Evolutionary conservation across 202 grass and related monocot species (phyloP), one percentile per base, ranked within the genome.

Genomic region (Setaria viridis): DNA sequence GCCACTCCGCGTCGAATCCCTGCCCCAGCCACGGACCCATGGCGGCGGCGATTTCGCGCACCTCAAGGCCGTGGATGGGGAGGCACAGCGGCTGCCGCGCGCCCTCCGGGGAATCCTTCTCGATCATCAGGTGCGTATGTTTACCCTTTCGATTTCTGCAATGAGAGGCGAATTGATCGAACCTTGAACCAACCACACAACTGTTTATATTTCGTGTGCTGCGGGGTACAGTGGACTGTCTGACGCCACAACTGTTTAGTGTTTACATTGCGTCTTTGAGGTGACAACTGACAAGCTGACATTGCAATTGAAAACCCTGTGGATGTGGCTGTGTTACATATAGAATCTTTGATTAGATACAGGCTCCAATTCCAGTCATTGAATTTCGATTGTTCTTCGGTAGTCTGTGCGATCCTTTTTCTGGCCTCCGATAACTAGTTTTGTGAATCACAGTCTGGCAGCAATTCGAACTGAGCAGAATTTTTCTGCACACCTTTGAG

Each of bases 121-220:
- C 11, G 59, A 54, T 60, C 34, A 29, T 11, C 67, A 87, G 84
- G 84, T 90, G 64, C 68, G 79, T 14, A 11, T 45, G 2, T 35
- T 79, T 57, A 32, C 39, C 19, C 2, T 50, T 41, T 33, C 19
- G 51, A 7, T 81, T 85, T 53, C 70, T 46, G 45, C 11, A 4
- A 49, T 39, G 35, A 30, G 29, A 59, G 14, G 29, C 20, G 14
- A 69, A 75, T 50, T 20, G 51, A 58, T 72, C 17, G 7, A 78
- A 46, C 12, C 21, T 51, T 20, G 16, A 72, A 55, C 21, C 33
- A 63, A 5, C 20, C 16, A 14, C 54, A 68, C 30, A 19, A 12
- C 47, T 16, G 34, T 70, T 64, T 16, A 47, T 25, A 73, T 78
- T 57, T 82, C 6, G 16, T 2, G 20, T 79, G 62, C 5, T 62